phyloP scores from a whole-genome alignment of 116 monocot species.

The Dioscorea cayenensis region DNA sequence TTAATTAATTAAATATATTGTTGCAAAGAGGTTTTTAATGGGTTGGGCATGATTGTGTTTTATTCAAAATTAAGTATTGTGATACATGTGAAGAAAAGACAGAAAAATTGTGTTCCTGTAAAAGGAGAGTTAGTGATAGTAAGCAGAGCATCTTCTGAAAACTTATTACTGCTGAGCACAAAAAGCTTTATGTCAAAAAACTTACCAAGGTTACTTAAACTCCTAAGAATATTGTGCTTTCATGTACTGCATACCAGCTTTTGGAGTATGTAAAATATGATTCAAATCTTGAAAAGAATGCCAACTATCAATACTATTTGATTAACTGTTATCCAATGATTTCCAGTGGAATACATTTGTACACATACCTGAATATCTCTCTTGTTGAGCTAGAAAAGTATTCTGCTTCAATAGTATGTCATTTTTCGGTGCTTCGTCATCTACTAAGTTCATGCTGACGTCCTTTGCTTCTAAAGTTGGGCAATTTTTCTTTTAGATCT shows the following conservation, averaged over 20 bases:
- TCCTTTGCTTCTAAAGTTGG: not conserved
- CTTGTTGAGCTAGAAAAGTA: slow-evolving; percentile 41
- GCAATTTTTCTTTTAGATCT: not conserved
- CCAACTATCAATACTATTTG: not conserved
- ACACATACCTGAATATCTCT: slow-evolving; percentile 67
- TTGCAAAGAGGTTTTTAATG: too few species aligned
- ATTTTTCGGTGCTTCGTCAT: slow-evolving; percentile 38
- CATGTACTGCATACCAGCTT: slow-evolving; percentile 64
- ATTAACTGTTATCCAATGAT: not conserved
- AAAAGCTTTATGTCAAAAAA: not conserved
- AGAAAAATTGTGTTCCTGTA: slow-evolving; percentile 69
- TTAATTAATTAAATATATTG: too few species aligned
- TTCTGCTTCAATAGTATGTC: slow-evolving; percentile 27
- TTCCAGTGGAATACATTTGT: not conserved
- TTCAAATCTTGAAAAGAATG: slow-evolving; percentile 50
- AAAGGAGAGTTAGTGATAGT: not conserved
- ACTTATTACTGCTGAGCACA: not conserved
- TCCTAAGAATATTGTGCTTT: slow-evolving; percentile 75
- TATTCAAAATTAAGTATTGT: too few species aligned
- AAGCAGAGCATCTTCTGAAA: not conserved
- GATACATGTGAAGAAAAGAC: too few species aligned
- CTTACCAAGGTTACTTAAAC: slow-evolving; percentile 62
- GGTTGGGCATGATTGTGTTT: too few species aligned
- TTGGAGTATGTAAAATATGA: slow-evolving; percentile 43
- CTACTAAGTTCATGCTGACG: not conserved